Conservation (phyloP, 768 basidiomycete genomes). For the Multifurca ochricompacta region DNA sequence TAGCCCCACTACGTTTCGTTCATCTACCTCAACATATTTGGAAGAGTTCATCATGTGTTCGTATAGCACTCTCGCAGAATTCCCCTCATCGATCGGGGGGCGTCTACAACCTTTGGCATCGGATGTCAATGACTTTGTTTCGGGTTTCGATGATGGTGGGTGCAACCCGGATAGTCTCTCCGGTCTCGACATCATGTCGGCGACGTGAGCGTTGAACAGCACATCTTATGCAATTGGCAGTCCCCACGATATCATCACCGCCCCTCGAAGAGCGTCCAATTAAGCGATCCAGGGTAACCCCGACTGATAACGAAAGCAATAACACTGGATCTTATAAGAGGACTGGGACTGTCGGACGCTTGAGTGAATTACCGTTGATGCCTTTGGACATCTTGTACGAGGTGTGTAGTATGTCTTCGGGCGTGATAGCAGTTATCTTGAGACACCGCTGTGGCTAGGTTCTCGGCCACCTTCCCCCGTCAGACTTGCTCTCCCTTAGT, state of each 20-base stretch:
- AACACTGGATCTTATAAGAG: not conserved
- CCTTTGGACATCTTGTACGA: conserved; percentile 28
- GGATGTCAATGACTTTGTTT: not conserved
- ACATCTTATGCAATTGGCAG: not conserved
- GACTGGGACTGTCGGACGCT: not conserved
- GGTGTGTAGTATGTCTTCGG: conserved; percentile 13
- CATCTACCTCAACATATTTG: not conserved
- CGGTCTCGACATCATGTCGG: no score
- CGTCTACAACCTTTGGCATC: no score
- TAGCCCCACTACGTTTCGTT: no score
- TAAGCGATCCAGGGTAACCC: not conserved
- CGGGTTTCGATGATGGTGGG: not conserved
- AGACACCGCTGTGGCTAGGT: conserved; percentile 22
- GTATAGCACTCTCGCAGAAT: not conserved
- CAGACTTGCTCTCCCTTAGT: conserved; percentile 28
- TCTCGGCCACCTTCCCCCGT: conserved; percentile 25
- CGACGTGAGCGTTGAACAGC: not conserved
- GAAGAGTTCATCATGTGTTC: not conserved
- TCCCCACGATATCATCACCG: not conserved
- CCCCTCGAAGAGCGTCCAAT: not conserved
- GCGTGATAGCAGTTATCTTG: not conserved
- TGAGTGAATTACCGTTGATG: conserved; percentile 20
- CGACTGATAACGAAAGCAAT: no score
- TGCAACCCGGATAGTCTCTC: not conserved
- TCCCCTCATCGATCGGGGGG: not conserved